Evolutionary conservation across 495 filamentous ascomycete genomes (phyloP), one percentile per base, ranked within the genome.

Genomic region (Daldinia vernicosa): DNA sequence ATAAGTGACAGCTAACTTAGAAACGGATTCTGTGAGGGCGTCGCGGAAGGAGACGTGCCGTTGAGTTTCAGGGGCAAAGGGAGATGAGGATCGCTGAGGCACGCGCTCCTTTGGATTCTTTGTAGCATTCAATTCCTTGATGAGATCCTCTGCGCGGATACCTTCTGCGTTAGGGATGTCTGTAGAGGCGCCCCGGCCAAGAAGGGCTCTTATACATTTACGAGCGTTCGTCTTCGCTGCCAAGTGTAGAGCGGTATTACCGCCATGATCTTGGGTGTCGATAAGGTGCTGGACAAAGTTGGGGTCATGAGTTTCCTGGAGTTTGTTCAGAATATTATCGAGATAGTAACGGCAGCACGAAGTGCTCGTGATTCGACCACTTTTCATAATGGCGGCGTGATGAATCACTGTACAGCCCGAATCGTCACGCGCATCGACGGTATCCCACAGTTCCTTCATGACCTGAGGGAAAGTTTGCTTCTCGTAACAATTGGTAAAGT

Each of bases 401-500:
- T 99, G 95, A 70, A 99, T 93, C 55, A 96, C 90, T 0, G 93
- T 97, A 63, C 88, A 90, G 7, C 91, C 89, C 60, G 88, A 90
- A 80, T 88, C 87, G 71, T 99, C 95, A 12, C 88, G 83, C 52
- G 86, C 86, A 22, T 88, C 88, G 39, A 98, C 85, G 5, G 94
- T 97, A 37, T 88, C 85, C 57, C 91, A 82, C 4, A 99, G 85
- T 39, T 96, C 84, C 66, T 91, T 90, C 64, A 97, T 84, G n/a
- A 98, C 85, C 14, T 83, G 82, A 0, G 91, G 89, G 78, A 98
- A 97, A 1, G 92, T 93, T 58, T 91, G 84, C 77, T 92, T 95
- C 73, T 98, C 95, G 78, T 91, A 93, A 74, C 95, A 96, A 77
- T 99, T 99, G 37, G 94, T 98, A 74, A 98, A 99, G 62, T 94